Base-by-base conservation (phyloP, 2,329 filamentous ascomycete genomes). In the Sordariomycetes sp. region DNA sequence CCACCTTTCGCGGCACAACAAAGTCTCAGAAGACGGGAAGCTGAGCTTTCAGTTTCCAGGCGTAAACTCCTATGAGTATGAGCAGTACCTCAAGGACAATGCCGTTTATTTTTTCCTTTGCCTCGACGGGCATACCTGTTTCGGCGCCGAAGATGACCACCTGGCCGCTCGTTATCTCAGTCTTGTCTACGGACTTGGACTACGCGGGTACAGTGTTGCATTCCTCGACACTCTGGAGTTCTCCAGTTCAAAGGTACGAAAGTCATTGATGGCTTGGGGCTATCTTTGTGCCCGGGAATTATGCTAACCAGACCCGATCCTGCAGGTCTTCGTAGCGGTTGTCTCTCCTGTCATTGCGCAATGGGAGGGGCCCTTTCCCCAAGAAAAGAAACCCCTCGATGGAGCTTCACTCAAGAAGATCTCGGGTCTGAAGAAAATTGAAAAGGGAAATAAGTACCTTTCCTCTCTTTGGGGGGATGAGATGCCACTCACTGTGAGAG, bases 81-180 rank as follows among this genome's bases (percentile, higher is more conserved):
- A 68, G 5, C 64, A 75, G 1, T 88, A 89, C 64, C 70, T 88
- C 1, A 62, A 71, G 2, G 65, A 67, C 1, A 76, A 78, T 25
- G 78, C 81, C 0, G 72, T 84, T 3, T 85, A 88, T 65, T 89
- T 90, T 63, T 70, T 90, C 57, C 79, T 91, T 73, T 82, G 80
- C 57, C 85, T 88, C 62, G 84, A 89, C 66, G 86, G 85, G 6
- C 59, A 61, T n/a, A 59, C 20, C 64, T 70, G 53, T 61, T 35
- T 60, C n/a, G 54, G 54, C 48, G 34, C 59, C 34, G 66, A 69
- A 4, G 74, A 83, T 65, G 82, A 22, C 8, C 3, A 5, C 35
- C 22, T 12, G 24, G 14, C 22, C 20, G 20, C 50, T 5, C 18
- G n/a, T 8, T 56, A 32, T 12, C 37, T 50, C 2, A 12, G 20